Percentiles rank a stretch among this genome's conserved stretches.
Evolutionary conservation across 2,329 filamentous ascomycete genomes (phyloP).

Genomic region (Cryphonectria japonica): DNA sequence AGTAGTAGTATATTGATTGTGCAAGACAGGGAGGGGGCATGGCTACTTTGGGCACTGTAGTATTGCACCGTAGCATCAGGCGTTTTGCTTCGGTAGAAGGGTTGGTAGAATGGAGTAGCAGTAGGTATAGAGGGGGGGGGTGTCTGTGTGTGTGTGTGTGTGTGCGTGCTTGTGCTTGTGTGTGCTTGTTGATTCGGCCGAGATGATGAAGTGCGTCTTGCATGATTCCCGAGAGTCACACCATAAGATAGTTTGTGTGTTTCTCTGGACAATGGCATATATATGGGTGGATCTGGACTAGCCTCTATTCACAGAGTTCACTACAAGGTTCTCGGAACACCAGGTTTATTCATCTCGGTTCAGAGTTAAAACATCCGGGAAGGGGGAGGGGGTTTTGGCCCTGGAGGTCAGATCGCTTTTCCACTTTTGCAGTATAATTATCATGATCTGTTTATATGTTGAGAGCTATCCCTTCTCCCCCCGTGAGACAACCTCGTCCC

Average conservation of each 20-base stretch:
- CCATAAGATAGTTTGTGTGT: neutral
- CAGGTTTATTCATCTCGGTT: constrained; percentile 2
- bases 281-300: neutral
- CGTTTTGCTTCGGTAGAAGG: constrained; percentile 21
- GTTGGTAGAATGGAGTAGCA: neutral
- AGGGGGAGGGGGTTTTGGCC: neutral
- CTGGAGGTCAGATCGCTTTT: neutral
- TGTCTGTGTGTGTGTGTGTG: no score
- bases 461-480: neutral
- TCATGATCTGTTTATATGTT: neutral
- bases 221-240: neutral
- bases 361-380: constrained; percentile 1
- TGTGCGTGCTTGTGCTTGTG: neutral
- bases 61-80: neutral
- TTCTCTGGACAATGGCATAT: neutral
- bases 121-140: no score
- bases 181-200: constrained; percentile 14
- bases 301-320: neutral
- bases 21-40: neutral
- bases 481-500: neutral
- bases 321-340: neutral
- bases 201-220: constrained; percentile 5
- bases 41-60: neutral
- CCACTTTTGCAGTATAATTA: neutral
- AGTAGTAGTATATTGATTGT: neutral